Percentiles rank a stretch among this genome's conserved stretches.
Conservation (phyloP, 2,329 filamentous ascomycete species). For the Didymella pinodella region DNA sequence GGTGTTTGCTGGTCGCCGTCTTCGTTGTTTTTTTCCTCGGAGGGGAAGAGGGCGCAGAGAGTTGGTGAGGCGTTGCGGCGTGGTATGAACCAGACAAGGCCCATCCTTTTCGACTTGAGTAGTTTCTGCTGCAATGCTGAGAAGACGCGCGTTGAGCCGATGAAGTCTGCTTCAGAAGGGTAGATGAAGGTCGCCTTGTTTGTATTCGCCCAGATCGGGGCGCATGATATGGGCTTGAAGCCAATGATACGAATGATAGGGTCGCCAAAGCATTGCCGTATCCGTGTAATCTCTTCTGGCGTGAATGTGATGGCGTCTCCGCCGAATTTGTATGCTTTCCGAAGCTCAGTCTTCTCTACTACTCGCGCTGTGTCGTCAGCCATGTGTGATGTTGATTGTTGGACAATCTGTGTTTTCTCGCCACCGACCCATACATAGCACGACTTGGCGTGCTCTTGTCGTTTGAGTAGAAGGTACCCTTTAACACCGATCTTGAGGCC, state of each 20-base stretch:
- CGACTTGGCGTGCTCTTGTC: slow-evolving; percentile 79
- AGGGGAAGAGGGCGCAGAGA: slow-evolving; percentile 83
- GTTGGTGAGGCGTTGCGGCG: slow-evolving; percentile 80
- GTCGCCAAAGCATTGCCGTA: slow-evolving; percentile 78
- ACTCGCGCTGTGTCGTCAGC: slow-evolving; percentile 79
- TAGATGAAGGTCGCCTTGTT: slow-evolving; percentile 93
- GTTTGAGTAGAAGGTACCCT: slow-evolving; percentile 88
- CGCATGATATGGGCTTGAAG: slow-evolving; percentile 80
- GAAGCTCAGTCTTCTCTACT: slow-evolving; percentile 81
- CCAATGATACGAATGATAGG: slow-evolving; percentile 88
- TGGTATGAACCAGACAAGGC: slow-evolving; percentile 87
- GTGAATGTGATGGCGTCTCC: slow-evolving; percentile 88
- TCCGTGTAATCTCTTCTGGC: slow-evolving; percentile 78
- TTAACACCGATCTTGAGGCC: slow-evolving; percentile 88
- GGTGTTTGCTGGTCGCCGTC: slow-evolving; percentile 75
- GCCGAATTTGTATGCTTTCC: slow-evolving; percentile 95
- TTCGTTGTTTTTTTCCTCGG: slow-evolving; percentile 68
- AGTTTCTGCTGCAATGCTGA: slow-evolving; percentile 90
- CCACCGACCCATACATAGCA: slow-evolving; percentile 89
- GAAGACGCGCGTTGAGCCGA: slow-evolving; percentile 93
- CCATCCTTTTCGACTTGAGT: slow-evolving; percentile 79
- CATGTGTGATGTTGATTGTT: slow-evolving; percentile 75
- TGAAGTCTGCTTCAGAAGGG: slow-evolving; percentile 86
- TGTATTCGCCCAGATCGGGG: slow-evolving; percentile 84
- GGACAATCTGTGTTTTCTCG: slow-evolving; percentile 83